Evolutionary conservation across 805 yeast species (phyloP).

Genomic region (Teunomyces lycoperdinae): DNA sequence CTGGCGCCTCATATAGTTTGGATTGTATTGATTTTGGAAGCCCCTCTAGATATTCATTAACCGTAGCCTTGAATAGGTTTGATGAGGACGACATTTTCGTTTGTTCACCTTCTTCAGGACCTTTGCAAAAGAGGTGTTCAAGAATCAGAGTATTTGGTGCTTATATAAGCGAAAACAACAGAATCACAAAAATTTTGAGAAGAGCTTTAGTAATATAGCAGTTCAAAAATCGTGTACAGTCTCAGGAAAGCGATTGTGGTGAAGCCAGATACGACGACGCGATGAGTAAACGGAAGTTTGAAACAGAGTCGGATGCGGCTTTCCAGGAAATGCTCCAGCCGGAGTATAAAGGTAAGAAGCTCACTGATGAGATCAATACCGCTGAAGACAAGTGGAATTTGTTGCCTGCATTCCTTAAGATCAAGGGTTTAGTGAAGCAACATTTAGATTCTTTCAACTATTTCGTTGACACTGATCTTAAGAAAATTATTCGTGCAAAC

Average conservation of each 20-base stretch:
- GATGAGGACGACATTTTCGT: slow-evolving; percentile 14
- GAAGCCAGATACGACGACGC: background rate
- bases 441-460: slow-evolving; percentile 97
- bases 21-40: slow-evolving; percentile 85
- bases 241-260: background rate
- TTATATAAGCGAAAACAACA: slow-evolving; percentile 1
- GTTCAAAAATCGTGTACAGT: background rate
- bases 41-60: slow-evolving; percentile 85
- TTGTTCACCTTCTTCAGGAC: background rate
- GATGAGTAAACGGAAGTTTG: slow-evolving; percentile 2
- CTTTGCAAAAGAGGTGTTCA: slow-evolving; percentile 2
- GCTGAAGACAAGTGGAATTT: slow-evolving; percentile 97
- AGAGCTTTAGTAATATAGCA: slow-evolving; percentile 4
- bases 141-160: background rate
- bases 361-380: slow-evolving; percentile 85
- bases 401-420: slow-evolving; percentile 91
- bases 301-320: slow-evolving; percentile 47
- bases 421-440: slow-evolving; percentile 94
- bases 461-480: slow-evolving; percentile 89
- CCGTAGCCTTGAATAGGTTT: slow-evolving; percentile 59
- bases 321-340: slow-evolving; percentile 79
- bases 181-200: slow-evolving; percentile 1
- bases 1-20: slow-evolving; percentile 77
- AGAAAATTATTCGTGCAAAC: slow-evolving; percentile 89
- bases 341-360: slow-evolving; percentile 76